Evolutionary conservation across 2,329 filamentous ascomycete genomes (phyloP).

Genomic region (Colletotrichum sp.): DNA sequence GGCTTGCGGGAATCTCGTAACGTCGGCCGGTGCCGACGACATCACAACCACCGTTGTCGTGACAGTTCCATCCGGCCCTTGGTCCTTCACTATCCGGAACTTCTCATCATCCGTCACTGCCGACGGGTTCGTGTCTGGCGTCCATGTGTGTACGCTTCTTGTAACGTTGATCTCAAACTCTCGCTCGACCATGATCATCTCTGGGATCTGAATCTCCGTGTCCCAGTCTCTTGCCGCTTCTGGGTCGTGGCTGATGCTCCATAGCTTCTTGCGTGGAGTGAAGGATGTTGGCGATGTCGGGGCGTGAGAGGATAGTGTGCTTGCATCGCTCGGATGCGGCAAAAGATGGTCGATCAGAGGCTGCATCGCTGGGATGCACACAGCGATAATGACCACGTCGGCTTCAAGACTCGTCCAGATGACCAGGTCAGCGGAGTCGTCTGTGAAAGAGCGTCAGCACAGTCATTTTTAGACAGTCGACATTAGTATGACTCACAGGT

Average conservation of each 20-base stretch:
- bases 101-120: not conserved
- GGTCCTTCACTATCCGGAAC: not conserved
- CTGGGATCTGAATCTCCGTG: not conserved
- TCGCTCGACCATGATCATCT: constrained; percentile 11
- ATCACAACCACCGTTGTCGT: constrained; percentile 13
- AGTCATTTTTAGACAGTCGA: accelerated
- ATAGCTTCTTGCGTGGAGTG: not conserved
- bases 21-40: not conserved
- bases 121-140: not conserved
- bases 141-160: not conserved
- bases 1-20: not conserved
- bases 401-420: constrained; percentile 31
- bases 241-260: not conserved
- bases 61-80: not conserved
- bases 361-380: constrained; percentile 37
- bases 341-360: constrained; percentile 25
- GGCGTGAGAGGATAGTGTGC: not conserved
- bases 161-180: constrained; percentile 1
- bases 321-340: not conserved
- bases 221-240: not conserved
- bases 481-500: constrained; percentile 24
- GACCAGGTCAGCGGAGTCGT: constrained; percentile 1
- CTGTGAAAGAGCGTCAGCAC: not conserved
- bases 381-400: constrained; percentile 38
- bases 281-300: not conserved